Evolutionary conservation across 208 protist genomes (phyloP), one percentile per base, ranked within the genome.

Genomic region (Porcisia deanei): DNA sequence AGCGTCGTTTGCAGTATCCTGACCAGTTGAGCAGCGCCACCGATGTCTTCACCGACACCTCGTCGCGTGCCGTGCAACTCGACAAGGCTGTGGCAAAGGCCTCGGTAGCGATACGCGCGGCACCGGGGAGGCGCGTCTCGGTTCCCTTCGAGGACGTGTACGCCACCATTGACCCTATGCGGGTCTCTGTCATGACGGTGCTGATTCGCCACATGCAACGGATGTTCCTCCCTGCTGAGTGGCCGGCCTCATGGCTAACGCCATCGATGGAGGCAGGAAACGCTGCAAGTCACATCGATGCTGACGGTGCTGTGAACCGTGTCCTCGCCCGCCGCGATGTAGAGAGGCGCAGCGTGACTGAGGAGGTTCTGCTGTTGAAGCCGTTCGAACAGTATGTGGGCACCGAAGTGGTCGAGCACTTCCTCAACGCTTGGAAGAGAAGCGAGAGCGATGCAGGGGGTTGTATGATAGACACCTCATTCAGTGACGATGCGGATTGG

Each of bases 121-220:
- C 49, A 22, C n/a, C 58, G 47, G 64, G 14, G 30, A 72, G 55
- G 49, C 73, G 79, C 20, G 64, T 66, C 37, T 79, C 80, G 30
- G 55, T 87, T 0, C 81, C 88, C 0, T 91, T 95, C 47, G 88
- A 93, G 7, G 77, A 88, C 6, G 84, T 91, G 25, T 95, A 92
- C 79, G 39, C 81, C 67, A 58, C 71, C 12, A 55, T 90, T 4
- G 91, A 92, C 79, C 91, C 91, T 55, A 91, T 95, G 86, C 85
- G 84, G 0, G 79, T 87, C 30, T 93, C 91, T 3, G 88, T 95
- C 63, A 88, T 95, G 88, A 76, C 79, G 43, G 81, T 65, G 14
- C 63, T 92, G 41, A 77, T 93, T 73, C 85, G 83, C 43, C 80
- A 88, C 84, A 71, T 95, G 49, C 79, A 78, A 25, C 79, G 78